Conservation (phyloP, 371 early-diverging fungal species). For the Apophysomyces trapeziformis region DNA sequence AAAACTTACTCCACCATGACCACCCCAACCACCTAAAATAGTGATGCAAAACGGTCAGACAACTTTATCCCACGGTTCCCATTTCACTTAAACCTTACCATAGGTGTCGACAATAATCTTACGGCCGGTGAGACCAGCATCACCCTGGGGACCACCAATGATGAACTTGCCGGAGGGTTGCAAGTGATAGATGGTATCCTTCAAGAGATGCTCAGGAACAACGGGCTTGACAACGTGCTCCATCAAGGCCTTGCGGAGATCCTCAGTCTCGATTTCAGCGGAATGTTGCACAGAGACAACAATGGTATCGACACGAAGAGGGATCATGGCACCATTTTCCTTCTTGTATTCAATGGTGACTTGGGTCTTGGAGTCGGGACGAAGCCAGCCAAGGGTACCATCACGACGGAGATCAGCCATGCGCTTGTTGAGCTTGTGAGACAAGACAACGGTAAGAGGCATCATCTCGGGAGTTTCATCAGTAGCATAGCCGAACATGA, state of each 20-base stretch:
- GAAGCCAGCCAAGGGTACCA: conserved; percentile 90
- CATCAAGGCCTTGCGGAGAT: conserved; percentile 86
- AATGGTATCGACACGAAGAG: conserved; percentile 96
- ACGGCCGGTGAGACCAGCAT: conserved; percentile 99
- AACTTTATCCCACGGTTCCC: background rate
- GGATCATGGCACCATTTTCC: conserved; percentile 91
- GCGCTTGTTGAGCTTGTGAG: conserved; percentile 97
- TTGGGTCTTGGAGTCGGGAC: conserved; percentile 99
- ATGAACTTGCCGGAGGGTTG: conserved; percentile 99
- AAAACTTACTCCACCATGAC: conserved; percentile 89
- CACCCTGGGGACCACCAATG: conserved; percentile 99
- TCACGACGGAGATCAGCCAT: conserved; percentile 95
- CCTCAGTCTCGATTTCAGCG: conserved; percentile 83
- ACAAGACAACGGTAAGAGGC: conserved; percentile 95
- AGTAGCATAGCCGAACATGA: conserved; percentile 97
- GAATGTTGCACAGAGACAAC: conserved; percentile 99
- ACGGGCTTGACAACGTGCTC: conserved; percentile 96
- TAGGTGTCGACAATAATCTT: conserved; percentile 99
- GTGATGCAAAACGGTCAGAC: conserved; percentile 43
- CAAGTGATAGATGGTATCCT: conserved; percentile 95
- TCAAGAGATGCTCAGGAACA: conserved; percentile 91
- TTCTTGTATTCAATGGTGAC: conserved; percentile 99
- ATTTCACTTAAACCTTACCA: conserved; percentile 29
- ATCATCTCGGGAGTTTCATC: conserved; percentile 99
- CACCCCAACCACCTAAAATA: conserved; percentile 93